phyloP scores from a whole-genome alignment of 179 eudicot species.

The Corrigiola litoralis region DNA sequence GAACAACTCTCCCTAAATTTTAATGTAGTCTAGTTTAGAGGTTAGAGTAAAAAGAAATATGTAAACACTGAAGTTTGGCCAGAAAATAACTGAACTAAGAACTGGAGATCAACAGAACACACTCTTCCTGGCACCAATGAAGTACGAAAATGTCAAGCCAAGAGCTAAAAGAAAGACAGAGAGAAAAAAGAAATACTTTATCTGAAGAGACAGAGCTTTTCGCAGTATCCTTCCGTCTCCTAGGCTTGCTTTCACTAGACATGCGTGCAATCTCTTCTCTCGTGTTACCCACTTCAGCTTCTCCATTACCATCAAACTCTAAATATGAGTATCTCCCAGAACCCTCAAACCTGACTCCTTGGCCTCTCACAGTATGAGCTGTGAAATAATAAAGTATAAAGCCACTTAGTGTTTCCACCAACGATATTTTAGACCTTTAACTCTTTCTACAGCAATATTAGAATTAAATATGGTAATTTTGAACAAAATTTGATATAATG shows the following conservation, averaged over 20 bases:
- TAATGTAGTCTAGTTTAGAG: too few relatives aligned
- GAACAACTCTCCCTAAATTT: too few relatives aligned
- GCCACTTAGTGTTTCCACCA: not conserved
- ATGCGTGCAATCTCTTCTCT: conserved; percentile 25
- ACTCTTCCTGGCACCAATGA: not conserved
- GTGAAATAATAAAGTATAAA: not conserved
- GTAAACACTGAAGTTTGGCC: too few relatives aligned
- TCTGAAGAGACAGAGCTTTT: conserved; percentile 29
- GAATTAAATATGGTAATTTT: too few relatives aligned
- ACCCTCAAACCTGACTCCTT: conserved; percentile 23
- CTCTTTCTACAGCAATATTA: too few relatives aligned
- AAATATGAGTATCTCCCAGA: conserved; percentile 25
- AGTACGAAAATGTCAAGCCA: not conserved
- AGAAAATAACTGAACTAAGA: too few relatives aligned
- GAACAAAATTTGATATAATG: too few relatives aligned
- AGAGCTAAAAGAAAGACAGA: conserved; percentile 3
- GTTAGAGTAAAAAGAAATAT: too few relatives aligned
- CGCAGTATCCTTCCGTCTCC: conserved; percentile 30
- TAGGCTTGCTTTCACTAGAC: conserved; percentile 37
- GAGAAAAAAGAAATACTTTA: conserved; percentile 35
- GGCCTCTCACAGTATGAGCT: conserved; percentile 32
- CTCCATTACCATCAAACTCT: conserved; percentile 26
- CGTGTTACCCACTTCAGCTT: conserved; percentile 30
- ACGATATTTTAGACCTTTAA: not conserved
- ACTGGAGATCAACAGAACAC: too few relatives aligned